These are phyloP conservation scores for Immersiporthe knoxdaviesiana DNA, from an alignment of 2,329 filamentous ascomycete species.

Conservation along the genomic window DNA sequence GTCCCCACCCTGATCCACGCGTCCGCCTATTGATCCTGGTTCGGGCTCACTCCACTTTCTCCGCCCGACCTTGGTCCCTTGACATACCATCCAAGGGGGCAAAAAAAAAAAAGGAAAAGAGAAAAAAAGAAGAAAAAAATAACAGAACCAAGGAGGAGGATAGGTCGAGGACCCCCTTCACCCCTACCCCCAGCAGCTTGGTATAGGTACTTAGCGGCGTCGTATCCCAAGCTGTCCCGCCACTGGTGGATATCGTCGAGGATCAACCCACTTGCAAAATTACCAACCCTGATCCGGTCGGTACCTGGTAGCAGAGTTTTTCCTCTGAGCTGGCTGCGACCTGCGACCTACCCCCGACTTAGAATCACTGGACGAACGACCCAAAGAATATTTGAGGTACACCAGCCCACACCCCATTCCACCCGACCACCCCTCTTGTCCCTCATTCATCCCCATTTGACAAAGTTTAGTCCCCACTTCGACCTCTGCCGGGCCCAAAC, in stretches of 20 bases:
- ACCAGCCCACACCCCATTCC: conserved; percentile 30
- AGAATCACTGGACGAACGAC: conserved; percentile 28
- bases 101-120: too few relatives aligned
- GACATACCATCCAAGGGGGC: not conserved
- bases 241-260: conserved; percentile 24
- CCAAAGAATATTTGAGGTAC: conserved; percentile 32
- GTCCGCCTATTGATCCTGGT: conserved; percentile 14
- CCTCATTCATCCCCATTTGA: conserved; percentile 32
- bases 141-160: not conserved
- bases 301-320: conserved; percentile 30
- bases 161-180: conserved; percentile 11
- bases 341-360: conserved; percentile 12
- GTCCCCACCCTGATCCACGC: conserved; percentile 6
- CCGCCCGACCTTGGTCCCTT: conserved; percentile 24
- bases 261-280: conserved; percentile 28
- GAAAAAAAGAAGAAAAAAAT: too few relatives aligned
- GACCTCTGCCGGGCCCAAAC: conserved; percentile 30
- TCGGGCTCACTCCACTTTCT: conserved; percentile 23
- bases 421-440: conserved; percentile 30
- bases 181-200: conserved; percentile 1
- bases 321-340: conserved; percentile 28
- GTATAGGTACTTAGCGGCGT: conserved; percentile 22
- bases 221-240: conserved; percentile 25
- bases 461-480: conserved; percentile 32
- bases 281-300: conserved; percentile 27